Base-by-base conservation (phyloP, 2,329 filamentous ascomycete genomes). In the Diaporthe nobilis region DNA sequence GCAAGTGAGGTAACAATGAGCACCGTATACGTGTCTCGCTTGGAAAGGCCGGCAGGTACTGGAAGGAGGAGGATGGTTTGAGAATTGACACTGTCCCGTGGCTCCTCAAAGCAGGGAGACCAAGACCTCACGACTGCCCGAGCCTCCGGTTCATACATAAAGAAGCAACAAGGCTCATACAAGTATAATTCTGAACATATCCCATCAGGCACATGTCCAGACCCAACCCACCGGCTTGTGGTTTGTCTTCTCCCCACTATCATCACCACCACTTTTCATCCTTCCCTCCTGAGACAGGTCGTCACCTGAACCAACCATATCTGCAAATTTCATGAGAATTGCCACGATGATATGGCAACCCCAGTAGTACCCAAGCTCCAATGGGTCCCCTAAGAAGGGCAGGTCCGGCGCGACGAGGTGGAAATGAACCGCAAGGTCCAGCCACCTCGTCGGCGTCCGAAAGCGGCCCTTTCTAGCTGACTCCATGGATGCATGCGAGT, bases 401-500 rank as follows among this genome's bases (percentile, higher is more conserved):
- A 53, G 20, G 9, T 51, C 63, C n/a, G 47, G 47, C 34, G 44
- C 65, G 47, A 39, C 47, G 17, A 8, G 31, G 31, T 39, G 47
- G 2, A 22, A 2, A 39, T 17, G n/a, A 39, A 68, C 44, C 12
- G 9, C 22, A 22, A 39, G 65, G 65, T 34, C 31, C 65, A 15
- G 22, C 49, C 65, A 37, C 25, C 65, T 39, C 5, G 34, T 20
- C 65, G n/a, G 31, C 49, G 34, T 17, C 47, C 9, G 47, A 2
- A 20, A 20, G 25, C 49, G 8, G 9, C 15, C 22, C 34, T 9
- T 55, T 22, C 65, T n/a, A 28, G 49, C 65, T 17, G 34, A 42
- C n/a, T 53, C n/a, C 63, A 34, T 68, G 20, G 20, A 39, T 34
- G 44, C 65, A 53, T 53, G 65, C 65, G 51, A 53, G 8, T 10